Percentiles rank a stretch among this genome's conserved stretches.
Evolutionary conservation across 2,329 filamentous ascomycete genomes (phyloP).

Genomic region (Hypoxylon sp.): DNA sequence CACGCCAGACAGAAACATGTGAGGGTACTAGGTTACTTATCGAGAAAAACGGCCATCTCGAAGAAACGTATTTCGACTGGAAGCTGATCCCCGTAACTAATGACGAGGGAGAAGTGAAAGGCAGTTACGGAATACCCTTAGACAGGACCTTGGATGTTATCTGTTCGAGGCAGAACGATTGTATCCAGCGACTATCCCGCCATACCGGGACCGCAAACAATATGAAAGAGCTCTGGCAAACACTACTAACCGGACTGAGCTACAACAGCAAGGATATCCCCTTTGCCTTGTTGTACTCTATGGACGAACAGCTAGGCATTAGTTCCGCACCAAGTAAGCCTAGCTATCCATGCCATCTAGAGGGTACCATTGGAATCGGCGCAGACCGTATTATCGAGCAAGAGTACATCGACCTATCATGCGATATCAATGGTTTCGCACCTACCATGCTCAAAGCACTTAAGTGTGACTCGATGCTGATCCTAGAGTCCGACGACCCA

Average conservation of each 20-base stretch:
- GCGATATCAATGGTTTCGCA: slow-evolving; percentile 45
- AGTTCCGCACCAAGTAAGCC: slow-evolving; percentile 29
- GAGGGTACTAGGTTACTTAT: slow-evolving; percentile 53
- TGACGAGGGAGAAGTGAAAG: slow-evolving; percentile 56
- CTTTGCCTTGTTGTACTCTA: slow-evolving; percentile 54
- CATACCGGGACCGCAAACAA: slow-evolving; percentile 49
- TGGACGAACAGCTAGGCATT: slow-evolving; percentile 47
- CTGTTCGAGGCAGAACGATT: slow-evolving; percentile 56
- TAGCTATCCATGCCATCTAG: slow-evolving; percentile 43
- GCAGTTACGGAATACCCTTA: slow-evolving; percentile 44
- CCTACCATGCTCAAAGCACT: slow-evolving; percentile 46
- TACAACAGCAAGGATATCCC: slow-evolving; percentile 52
- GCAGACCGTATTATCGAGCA: slow-evolving; percentile 33
- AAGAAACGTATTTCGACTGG: slow-evolving; percentile 62
- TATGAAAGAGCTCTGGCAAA: slow-evolving; percentile 56
- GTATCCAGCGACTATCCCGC: slow-evolving; percentile 58
- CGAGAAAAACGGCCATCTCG: slow-evolving; percentile 54
- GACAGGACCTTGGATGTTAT: slow-evolving; percentile 57
- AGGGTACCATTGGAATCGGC: slow-evolving; percentile 44
- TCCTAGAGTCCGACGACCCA: slow-evolving; percentile 41
- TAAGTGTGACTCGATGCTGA: slow-evolving; percentile 33
- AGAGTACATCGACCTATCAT: slow-evolving; percentile 42
- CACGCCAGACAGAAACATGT: slow-evolving; percentile 44
- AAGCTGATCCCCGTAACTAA: slow-evolving; percentile 60
- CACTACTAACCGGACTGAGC: slow-evolving; percentile 47